Conservation (phyloP, 129 eudicot genomes). For the Pseudognaphalium luteoalbum region DNA sequence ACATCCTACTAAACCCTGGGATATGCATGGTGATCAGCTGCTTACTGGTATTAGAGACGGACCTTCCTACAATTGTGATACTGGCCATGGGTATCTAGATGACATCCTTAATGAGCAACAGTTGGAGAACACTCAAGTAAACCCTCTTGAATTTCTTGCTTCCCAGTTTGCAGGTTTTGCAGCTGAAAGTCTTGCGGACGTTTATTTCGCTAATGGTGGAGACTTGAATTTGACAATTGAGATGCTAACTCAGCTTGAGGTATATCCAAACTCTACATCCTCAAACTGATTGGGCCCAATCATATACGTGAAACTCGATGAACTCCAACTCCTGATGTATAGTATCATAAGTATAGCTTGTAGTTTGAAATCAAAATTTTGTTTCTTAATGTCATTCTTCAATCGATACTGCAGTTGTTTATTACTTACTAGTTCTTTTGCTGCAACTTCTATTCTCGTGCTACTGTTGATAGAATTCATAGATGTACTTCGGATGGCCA, state of each 20-base stretch:
- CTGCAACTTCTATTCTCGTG: background rate
- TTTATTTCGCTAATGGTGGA: conserved; percentile 64
- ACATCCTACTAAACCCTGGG: conserved; percentile 62
- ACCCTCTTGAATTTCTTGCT: conserved; percentile 58
- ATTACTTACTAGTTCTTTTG: background rate
- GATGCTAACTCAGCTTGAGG: conserved; percentile 98
- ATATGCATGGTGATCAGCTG: conserved; percentile 55
- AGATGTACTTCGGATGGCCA: background rate
- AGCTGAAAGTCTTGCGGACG: conserved; percentile 63
- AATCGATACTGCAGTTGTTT: background rate
- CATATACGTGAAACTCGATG: background rate
- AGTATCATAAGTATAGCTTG: background rate
- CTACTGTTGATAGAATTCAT: background rate
- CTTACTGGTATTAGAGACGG: conserved; percentile 39
- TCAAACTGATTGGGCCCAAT: background rate
- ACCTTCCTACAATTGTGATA: conserved; percentile 47
- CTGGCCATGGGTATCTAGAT: conserved; percentile 38
- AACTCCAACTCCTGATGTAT: background rate
- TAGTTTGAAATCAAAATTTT: background rate
- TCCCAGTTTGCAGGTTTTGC: conserved; percentile 73
- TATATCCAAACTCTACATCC: conserved; percentile 23
- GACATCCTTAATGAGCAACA: conserved; percentile 44
- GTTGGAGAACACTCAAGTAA: conserved; percentile 45
- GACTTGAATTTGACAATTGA: conserved; percentile 80
- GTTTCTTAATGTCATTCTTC: background rate